These are phyloP conservation scores for Boeremia lycopersici DNA, from an alignment of 2,329 filamentous ascomycete genomes.

Conservation along the genomic window DNA sequence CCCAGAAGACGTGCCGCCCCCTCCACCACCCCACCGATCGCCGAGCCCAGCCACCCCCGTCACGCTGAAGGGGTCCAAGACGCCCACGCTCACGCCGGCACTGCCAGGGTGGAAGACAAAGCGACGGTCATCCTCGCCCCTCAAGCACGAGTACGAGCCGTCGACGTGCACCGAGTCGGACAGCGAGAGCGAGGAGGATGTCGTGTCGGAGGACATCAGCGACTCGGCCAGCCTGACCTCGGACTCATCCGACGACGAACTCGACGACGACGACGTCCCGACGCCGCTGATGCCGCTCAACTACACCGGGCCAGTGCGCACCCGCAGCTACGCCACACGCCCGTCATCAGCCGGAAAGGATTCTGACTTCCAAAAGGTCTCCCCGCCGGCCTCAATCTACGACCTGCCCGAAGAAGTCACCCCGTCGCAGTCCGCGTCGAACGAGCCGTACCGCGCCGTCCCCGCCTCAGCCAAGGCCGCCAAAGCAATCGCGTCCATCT, in stretches of 20 bases:
- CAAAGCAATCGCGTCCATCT: constrained; percentile 65
- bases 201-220: constrained; percentile 42
- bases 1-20: constrained; percentile 39
- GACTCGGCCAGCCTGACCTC: constrained; percentile 57
- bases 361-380: constrained; percentile 50
- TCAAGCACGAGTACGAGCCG: constrained; percentile 96
- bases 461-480: constrained; percentile 57
- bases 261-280: constrained; percentile 57
- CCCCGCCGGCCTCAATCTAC: constrained; percentile 48
- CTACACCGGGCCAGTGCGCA: constrained; percentile 18
- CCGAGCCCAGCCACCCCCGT: constrained; percentile 57
- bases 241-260: constrained; percentile 63
- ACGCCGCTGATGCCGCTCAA: constrained; percentile 46
- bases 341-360: constrained; percentile 20
- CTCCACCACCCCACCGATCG: constrained; percentile 59
- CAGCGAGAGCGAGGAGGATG: constrained; percentile 62
- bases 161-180: constrained; percentile 72
- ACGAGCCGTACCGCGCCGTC: constrained; percentile 68
- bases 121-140: constrained; percentile 83
- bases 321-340: constrained; percentile 23
- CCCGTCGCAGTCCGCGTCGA: constrained; percentile 82
- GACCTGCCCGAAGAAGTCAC: constrained; percentile 63
- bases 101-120: constrained; percentile 54
- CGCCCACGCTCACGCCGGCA: constrained; percentile 57
- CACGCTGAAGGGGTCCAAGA: constrained; percentile 51